Base-by-base conservation (phyloP, 1,284 basidiomycete species). In the Megacollybia platyphylla region DNA sequence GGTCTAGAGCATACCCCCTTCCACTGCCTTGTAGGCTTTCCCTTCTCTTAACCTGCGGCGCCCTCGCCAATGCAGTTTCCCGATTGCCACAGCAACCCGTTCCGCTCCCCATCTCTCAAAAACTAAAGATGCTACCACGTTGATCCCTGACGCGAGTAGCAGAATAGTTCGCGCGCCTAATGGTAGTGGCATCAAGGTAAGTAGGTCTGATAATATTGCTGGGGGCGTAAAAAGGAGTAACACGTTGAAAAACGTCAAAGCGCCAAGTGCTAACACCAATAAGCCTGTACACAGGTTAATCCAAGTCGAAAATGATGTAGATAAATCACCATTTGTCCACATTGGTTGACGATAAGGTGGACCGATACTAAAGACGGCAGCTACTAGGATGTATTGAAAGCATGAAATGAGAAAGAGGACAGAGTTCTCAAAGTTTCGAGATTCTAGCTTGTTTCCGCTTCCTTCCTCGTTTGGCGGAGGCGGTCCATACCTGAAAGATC, bases 331-430 rank as follows among this genome's bases (percentile, higher is more conserved):
- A 57, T 99, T 99, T 6, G 92, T 90, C 75, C 86, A 94, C 70
- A 98, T 89, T 10, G 91, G 77, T 60, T 87, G 85, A 42, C 96
- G 79, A 62, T 94, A 98, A 1, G 96, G 96, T 8, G 93, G 92
- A 0, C 96, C 96, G 50, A 97, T 97, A 58, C 87, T 93, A 65
- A 98, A 99, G 0, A 97, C 89, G 0, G 84, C 92, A 8, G 93
- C 94, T 6, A 97, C 89, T 34, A 97, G 70, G 51, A 98, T 89
- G 62, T 99, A 99, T 64, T 98, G 96, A 77, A 97, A 98, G 49
- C 89, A 94, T 2, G 93, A 97, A 40, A 97, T 72, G 51, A 97
- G 64, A 66, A 98, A 99, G 44, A 99, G 63, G 6, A 77, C 77
- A 6, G 94, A 85, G 61, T 99, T 98, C 60, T 98, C 96, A 51